Conservation (phyloP, 176 grass and related monocot genomes). For the Avena eriantha region DNA sequence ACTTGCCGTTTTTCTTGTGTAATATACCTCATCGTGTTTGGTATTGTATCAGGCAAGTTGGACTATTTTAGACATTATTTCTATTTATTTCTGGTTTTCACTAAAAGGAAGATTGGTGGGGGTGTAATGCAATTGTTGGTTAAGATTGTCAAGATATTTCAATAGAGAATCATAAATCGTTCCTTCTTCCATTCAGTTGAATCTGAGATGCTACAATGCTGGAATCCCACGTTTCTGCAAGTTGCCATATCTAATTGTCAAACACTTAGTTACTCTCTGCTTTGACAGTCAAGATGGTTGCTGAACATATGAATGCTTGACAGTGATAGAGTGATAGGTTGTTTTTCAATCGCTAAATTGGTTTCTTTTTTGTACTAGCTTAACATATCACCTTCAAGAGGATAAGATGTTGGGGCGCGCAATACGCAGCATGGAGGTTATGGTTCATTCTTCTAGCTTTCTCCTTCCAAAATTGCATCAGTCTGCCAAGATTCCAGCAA, state of each 20-base stretch:
- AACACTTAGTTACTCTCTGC: not conserved
- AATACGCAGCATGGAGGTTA: slow-evolving; percentile 55
- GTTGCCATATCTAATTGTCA: not conserved
- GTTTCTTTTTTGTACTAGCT: not conserved
- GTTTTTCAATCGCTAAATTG: not conserved
- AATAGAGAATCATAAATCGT: not conserved
- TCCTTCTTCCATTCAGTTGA: not conserved
- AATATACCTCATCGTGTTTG: not conserved
- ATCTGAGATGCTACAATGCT: not conserved
- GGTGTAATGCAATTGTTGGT: not conserved
- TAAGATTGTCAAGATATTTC: not conserved
- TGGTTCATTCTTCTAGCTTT: slow-evolving; percentile 68
- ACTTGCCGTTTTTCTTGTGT: not conserved
- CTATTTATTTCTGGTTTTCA: not conserved
- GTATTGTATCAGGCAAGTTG: not conserved
- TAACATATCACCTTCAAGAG: slow-evolving; percentile 10
- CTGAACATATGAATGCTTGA: not conserved
- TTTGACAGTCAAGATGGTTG: not conserved
- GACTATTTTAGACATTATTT: slow-evolving; percentile 2
- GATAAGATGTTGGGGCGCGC: slow-evolving; percentile 49
- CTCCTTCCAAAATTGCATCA: slow-evolving; percentile 58
- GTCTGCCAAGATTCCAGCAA: slow-evolving; percentile 41
- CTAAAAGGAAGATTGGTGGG: not conserved
- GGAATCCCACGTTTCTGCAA: not conserved
- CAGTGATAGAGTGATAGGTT: not conserved